Base-by-base conservation (phyloP, 176 grass and related monocot species). In the Carex cristatella region DNA sequence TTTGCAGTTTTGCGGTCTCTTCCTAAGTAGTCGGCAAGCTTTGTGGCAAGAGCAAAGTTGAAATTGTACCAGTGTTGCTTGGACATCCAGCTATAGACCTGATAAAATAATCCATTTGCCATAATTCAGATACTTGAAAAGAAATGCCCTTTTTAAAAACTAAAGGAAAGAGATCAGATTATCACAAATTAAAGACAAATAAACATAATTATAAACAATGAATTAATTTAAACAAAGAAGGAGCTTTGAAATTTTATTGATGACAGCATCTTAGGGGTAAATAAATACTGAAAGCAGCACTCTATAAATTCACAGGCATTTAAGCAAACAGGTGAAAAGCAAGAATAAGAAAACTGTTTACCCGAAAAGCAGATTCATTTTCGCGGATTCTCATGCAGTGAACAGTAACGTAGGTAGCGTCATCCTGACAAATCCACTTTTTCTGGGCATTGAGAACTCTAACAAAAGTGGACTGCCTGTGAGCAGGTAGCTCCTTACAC, bases 381-480 rank as follows among this genome's bases (percentile, higher is more conserved):
- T 95, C 87, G 74, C 96, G 93, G 86, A 92, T 95, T 65, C 96
- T 88, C 79, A 99, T 88, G 76, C 91, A 99, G 31, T 99, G 96
- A 37, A 94, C 93, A 3, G 84, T 58, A 18, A 99, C 70, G 87
- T 99, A 99, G 83, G 96, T 99, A 61, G 88, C 83, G 79, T 99
- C 96, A 7, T 99, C 93, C 81, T 95, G 96, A 12, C 68, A 90
- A 74, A 99, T 74, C 96, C 96, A 99, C 81, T 99, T 95, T 57
- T 90, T 88, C 88, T 99, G 96, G 35, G 91, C 96, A 68, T 99
- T 99, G 87, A 99, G 96, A 79, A 99, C 93, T 83, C 96, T 92
- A 78, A 92, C 92, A 74, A 91, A 90, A 57, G 93, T 95, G 85
- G 93, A 92, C 59, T 94, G 90, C 83, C 94, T 99, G 90, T 99